phyloP scores from a whole-genome alignment of 805 yeast genomes.

The Komagataella pastoris region DNA sequence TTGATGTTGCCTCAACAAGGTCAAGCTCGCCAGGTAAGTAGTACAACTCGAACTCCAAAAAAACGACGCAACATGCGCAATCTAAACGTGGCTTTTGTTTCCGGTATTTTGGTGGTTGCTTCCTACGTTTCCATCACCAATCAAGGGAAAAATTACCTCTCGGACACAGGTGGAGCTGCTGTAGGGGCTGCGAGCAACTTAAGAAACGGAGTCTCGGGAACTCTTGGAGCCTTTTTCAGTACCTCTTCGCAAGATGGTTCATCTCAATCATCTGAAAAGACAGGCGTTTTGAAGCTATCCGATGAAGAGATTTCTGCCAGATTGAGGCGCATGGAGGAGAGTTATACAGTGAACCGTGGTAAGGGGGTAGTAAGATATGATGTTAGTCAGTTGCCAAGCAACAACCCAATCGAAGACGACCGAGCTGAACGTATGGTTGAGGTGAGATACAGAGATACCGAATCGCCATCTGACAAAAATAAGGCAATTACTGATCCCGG shows the following conservation, averaged over 20 bases:
- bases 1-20: neutral
- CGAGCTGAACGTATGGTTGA: constrained; percentile 73
- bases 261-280: constrained; percentile 26
- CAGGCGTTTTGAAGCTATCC: constrained; percentile 40
- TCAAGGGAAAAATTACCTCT: constrained; percentile 8
- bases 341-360: constrained; percentile 68
- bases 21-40: neutral
- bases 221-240: constrained; percentile 14
- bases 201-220: constrained; percentile 3
- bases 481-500: neutral
- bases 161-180: constrained; percentile 12
- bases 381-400: constrained; percentile 78
- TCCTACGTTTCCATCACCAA: constrained; percentile 17
- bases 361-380: constrained; percentile 86
- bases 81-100: constrained; percentile 13
- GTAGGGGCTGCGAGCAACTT: constrained; percentile 1
- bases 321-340: constrained; percentile 65
- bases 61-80: constrained; percentile 14
- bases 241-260: constrained; percentile 31
- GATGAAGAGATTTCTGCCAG: constrained; percentile 62
- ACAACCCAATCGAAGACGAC: constrained; percentile 91
- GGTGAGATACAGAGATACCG: constrained; percentile 52
- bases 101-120: constrained; percentile 19
- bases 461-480: constrained; percentile 26
- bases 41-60: neutral